Evolutionary conservation across 2,329 filamentous ascomycete species (phyloP).

Genomic region (Graphilbum ipis-grandicollis): DNA sequence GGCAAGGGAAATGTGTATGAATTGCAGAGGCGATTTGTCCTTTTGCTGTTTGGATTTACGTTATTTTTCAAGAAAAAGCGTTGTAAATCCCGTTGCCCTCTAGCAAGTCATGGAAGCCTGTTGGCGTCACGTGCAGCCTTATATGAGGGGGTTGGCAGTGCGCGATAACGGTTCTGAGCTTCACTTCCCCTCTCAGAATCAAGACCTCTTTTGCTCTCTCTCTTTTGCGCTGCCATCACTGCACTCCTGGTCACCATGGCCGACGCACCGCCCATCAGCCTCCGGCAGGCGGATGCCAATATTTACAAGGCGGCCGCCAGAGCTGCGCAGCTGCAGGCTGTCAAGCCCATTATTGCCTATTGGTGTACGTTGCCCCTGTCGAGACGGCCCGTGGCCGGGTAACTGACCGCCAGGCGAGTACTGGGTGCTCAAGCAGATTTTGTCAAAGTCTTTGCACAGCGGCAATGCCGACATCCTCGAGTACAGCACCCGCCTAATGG

Average conservation of each 20-base stretch:
- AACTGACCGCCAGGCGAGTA: slow-evolving; percentile 50
- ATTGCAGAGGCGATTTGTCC: no score
- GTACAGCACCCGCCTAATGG: slow-evolving; percentile 76
- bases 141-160: no score
- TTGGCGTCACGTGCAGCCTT: no score
- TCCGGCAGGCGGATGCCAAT: slow-evolving; percentile 67
- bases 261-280: slow-evolving; percentile 46
- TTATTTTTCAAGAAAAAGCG: no score
- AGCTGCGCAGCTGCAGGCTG: slow-evolving; percentile 66
- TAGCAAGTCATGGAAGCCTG: no score
- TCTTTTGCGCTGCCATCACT: no score
- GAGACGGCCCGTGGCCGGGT: no score
- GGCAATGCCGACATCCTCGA: slow-evolving; percentile 58
- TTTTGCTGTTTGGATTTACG: no score
- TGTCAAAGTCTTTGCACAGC: slow-evolving; percentile 63
- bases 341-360: slow-evolving; percentile 80
- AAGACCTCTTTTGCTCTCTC: no score
- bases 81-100: no score
- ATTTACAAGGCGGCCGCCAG: slow-evolving; percentile 57
- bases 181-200: not conserved
- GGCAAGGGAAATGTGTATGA: no score
- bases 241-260: slow-evolving; percentile 43
- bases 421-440: slow-evolving; percentile 83
- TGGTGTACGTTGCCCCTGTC: slow-evolving; percentile 76
- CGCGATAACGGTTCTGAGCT: no score